These are phyloP conservation scores for Nepenthes alata DNA, from an alignment of 179 eudicot genomes.

Conservation along the genomic window DNA sequence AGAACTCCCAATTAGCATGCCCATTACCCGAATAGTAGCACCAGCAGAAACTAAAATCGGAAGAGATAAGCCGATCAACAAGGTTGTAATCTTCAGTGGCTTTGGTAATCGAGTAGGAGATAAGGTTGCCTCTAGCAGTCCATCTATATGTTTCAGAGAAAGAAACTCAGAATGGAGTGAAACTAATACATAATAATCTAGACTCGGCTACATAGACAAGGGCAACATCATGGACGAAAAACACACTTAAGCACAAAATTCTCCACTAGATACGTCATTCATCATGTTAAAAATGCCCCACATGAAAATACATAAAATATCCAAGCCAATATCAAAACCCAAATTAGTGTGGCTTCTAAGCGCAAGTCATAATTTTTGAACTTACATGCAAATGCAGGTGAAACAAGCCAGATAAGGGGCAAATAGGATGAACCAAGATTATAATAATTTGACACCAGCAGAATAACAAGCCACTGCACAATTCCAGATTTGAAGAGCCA, in stretches of 20 bases:
- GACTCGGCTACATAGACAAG: not conserved
- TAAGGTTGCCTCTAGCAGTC: constrained; percentile 91
- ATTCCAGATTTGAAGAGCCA: constrained; percentile 85
- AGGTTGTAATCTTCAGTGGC: constrained; percentile 70
- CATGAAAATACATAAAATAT: not conserved
- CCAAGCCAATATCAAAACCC: not conserved
- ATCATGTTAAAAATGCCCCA: not conserved
- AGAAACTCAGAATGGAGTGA: constrained; percentile 12
- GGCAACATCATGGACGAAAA: too few species aligned
- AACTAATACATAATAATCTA: not conserved
- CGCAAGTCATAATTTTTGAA: constrained; percentile 6
- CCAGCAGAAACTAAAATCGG: constrained; percentile 80
- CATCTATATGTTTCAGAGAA: constrained; percentile 46
- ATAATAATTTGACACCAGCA: constrained; percentile 48
- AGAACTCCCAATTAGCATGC: constrained; percentile 50
- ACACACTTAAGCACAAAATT: too few species aligned
- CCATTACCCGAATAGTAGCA: constrained; percentile 43
- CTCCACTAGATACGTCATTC: not conserved
- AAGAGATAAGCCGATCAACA: constrained; percentile 56
- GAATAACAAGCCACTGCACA: constrained; percentile 66
- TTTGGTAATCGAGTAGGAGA: constrained; percentile 74
- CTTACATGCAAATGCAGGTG: constrained; percentile 96
- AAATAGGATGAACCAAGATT: constrained; percentile 70
- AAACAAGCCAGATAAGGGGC: constrained; percentile 72
- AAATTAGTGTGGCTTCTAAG: not conserved